Evolutionary conservation across 768 basidiomycete genomes (phyloP), one percentile per base, ranked within the genome.

Genomic region (Termitomyces sp.): DNA sequence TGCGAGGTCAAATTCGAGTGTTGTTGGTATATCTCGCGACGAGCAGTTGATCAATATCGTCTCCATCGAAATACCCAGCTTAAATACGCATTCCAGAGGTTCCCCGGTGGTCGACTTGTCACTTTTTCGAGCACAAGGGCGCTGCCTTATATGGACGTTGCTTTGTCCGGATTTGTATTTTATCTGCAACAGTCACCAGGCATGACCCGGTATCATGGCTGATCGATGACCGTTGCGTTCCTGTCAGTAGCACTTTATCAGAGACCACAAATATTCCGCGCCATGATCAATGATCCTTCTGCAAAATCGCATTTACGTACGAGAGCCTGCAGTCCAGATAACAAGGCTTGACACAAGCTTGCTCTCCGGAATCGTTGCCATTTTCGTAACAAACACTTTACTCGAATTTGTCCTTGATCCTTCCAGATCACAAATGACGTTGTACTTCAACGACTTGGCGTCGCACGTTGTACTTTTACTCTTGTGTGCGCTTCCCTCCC

Each of bases 111-210:
- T 49, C 32, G 28, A 48, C 47, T 54, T 49, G 54, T 45, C 54
- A 49, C 54, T 40, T 43, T 36, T 59, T 18, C 52, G 60, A 59
- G 60, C 65, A 74, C 71, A 74, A 74, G 69, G 67, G 47, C 65
- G 62, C 51, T 54, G 52, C 72, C 69, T 54, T 36, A 56, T 70
- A 62, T 59, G 66, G 71, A 52, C 30, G 59, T 68, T 62, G 45
- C 70, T 62, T 73, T 73, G 70, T 72, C 71, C 66, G 46, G 5
- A 54, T 65, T 57, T 48, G 54, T 62, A 9, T 24, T 28, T 20
- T 45, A 30, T 30, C 30, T 30, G 5, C 30, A 7, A 30, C 30
- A 28, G 55, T 38, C 33, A 45, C 24, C 20, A 43, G 5, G n/a
- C 11, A 11, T 33, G 40, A 28, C 36, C 52, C 52, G 38, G 38